A percentile compares a stretch with the other conserved stretches of the same genome.
phyloP scores from a whole-genome alignment of 345 rosid genomes.

The Luvunga scandens region DNA sequence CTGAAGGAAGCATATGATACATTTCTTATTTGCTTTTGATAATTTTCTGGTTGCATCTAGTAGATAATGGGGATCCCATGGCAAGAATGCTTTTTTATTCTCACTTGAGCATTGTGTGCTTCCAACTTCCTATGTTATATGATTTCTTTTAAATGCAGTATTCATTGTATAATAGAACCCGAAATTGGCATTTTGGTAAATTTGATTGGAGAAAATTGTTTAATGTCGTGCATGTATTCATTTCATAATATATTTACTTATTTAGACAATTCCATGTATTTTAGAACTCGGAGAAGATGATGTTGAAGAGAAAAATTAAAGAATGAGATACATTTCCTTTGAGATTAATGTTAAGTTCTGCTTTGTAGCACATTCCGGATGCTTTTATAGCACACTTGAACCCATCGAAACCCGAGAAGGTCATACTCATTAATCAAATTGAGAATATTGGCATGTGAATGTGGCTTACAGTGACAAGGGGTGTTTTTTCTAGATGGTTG shows the following conservation, averaged over 20 bases:
- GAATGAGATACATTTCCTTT: too few relatives aligned
- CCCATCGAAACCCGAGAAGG: not conserved
- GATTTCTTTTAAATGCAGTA: not conserved
- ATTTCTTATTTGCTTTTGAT: too few relatives aligned
- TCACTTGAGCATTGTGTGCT: not conserved
- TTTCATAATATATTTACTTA: not conserved
- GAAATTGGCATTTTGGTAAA: not conserved
- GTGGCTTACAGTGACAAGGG: not conserved
- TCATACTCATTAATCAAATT: not conserved
- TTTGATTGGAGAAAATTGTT: not conserved
- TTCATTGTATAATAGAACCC: not conserved
- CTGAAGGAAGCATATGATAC: too few relatives aligned
- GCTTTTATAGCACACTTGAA: not conserved
- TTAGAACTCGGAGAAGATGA: not conserved
- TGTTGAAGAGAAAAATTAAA: not conserved
- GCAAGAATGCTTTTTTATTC: too few relatives aligned
- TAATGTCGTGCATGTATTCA: not conserved
- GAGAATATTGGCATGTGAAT: conserved; percentile 9
- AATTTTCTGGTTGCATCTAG: too few relatives aligned
- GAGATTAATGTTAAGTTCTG: not conserved
- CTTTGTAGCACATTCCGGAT: conserved; percentile 9
- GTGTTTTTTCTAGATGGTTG: conserved; percentile 14
- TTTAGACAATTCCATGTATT: not conserved
- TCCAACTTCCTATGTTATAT: not conserved
- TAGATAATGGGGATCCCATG: too few relatives aligned